These are phyloP conservation scores for Lactarius deliciosus DNA, from an alignment of 768 basidiomycete species.

Conservation along the genomic window DNA sequence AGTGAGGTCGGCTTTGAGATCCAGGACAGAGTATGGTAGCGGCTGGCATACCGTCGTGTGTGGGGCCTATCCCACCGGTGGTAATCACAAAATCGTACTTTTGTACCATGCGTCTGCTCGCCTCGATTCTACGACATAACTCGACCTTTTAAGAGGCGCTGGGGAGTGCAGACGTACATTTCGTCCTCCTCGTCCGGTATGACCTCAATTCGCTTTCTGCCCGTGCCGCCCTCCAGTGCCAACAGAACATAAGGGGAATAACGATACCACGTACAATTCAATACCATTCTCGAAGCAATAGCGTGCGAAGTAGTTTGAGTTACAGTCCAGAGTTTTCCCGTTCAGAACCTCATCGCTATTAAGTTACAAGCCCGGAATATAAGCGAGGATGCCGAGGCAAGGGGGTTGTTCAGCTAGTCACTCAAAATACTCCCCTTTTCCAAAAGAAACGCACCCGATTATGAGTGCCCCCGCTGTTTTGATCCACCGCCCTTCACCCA, in stretches of 20 bases:
- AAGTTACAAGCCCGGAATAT: background rate
- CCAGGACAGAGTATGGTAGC: background rate
- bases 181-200: conserved; percentile 88
- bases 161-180: conserved; percentile 55
- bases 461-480: conserved; percentile 71
- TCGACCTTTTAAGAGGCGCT: background rate
- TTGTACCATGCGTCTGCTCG: conserved; percentile 74
- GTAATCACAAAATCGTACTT: conserved; percentile 91
- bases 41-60: conserved; percentile 71
- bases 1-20: background rate
- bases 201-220: conserved; percentile 85
- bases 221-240: conserved; percentile 28
- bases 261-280: conserved; percentile 52
- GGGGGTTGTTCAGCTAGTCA: background rate
- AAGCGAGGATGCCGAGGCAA: background rate
- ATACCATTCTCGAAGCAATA: conserved; percentile 88
- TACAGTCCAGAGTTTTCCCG: conserved; percentile 83
- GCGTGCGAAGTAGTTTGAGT: conserved; percentile 84
- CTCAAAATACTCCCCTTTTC: background rate
- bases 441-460: conserved; percentile 56
- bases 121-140: conserved; percentile 62
- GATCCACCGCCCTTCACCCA: conserved; percentile 71
- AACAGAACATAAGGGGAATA: conserved; percentile 28
- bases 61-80: conserved; percentile 88
- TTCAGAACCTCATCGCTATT: conserved; percentile 87